These are phyloP conservation scores for Phytophthora brassicae DNA, from an alignment of 352 stramenopile genomes.

Conservation along the genomic window DNA sequence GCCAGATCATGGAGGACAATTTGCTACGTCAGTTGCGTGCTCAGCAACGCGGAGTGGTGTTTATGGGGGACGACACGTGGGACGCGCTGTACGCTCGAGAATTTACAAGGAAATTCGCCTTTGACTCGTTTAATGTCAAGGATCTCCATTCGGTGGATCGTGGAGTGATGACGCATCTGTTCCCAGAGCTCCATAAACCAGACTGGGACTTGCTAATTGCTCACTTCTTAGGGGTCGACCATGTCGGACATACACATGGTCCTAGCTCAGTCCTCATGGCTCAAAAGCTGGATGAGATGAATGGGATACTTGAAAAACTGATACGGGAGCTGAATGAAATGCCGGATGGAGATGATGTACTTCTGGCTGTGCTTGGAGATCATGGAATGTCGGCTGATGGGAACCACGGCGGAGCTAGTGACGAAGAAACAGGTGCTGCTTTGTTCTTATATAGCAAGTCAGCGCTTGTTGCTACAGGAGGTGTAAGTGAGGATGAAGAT, in stretches of 20 bases:
- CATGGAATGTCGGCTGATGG: conserved; percentile 99
- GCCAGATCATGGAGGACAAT: conserved; percentile 95
- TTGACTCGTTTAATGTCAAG: conserved; percentile 98
- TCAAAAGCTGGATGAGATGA: conserved; percentile 96
- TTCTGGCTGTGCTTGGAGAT: conserved; percentile 96
- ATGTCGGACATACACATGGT: conserved; percentile 97
- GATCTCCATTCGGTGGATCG: conserved; percentile 98
- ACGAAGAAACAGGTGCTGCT: conserved; percentile 95
- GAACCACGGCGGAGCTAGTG: conserved; percentile 96
- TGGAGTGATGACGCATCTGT: conserved; percentile 81
- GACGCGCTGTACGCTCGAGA: conserved; percentile 90
- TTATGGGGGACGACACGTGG: conserved; percentile 99
- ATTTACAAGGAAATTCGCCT: conserved; percentile 93
- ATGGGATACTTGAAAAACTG: conserved; percentile 83
- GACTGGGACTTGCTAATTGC: conserved; percentile 86
- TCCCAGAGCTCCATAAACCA: conserved; percentile 59
- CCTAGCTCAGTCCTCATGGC: conserved; percentile 94
- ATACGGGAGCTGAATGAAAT: conserved; percentile 59
- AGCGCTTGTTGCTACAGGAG: conserved; percentile 28
- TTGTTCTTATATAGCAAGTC: conserved; percentile 92
- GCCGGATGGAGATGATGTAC: conserved; percentile 65
- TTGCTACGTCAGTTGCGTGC: conserved; percentile 89
- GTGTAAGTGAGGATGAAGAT: conserved; percentile 1
- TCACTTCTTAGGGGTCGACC: conserved; percentile 94
- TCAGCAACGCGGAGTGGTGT: conserved; percentile 75